Base-by-base conservation (phyloP, 1,139 yeast genomes). In the Lizanozyma gosingica region DNA sequence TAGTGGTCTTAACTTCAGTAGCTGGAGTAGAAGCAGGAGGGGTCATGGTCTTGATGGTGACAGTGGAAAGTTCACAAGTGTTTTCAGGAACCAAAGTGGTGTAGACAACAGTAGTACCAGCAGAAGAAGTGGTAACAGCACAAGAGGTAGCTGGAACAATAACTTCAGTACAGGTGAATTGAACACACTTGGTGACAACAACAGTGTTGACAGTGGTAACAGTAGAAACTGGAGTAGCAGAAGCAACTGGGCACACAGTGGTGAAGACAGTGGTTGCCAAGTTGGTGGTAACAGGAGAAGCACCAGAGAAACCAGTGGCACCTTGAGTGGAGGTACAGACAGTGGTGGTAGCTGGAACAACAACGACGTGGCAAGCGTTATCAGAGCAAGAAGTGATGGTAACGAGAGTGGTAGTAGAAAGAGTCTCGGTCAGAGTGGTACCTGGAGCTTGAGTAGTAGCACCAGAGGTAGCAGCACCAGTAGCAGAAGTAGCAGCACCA, bases 301-400 rank as follows among this genome's bases (percentile, higher is more conserved):
- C 37, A 18, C 15, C 39, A 17, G 41, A 35, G 41, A 16, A n/a
- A 17, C 16, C 16, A 15, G 17, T 17, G 17, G 40, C 49, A 40
- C 54, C 52, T 39, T 67, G 63, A 43, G 60, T 55, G 36, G 62
- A 55, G 40, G 70, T 62, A 34, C 65, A 45, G 46, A 71, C 71
- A 35, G 73, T 65, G 41, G 73, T 65, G 40, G 41, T 38, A 27
- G 35, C 40, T 37, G 38, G 42, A 37, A 49, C 54, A 3, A 62
- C 56, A 33, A 49, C 47, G 34, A 51, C 49, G 34, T 55, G 38
- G 49, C 73, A 69, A 47, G 55, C 55, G 51, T 56, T 45, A 43
- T 51, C 52, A 11, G 53, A 49, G 43, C 65, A 61, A 32, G 61
- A 53, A 17, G 70, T 65, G 43, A 59, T 52, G 35, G 67, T 56